phyloP scores from a whole-genome alignment of 257 asterid genomes.

The Mentha longifolia region DNA sequence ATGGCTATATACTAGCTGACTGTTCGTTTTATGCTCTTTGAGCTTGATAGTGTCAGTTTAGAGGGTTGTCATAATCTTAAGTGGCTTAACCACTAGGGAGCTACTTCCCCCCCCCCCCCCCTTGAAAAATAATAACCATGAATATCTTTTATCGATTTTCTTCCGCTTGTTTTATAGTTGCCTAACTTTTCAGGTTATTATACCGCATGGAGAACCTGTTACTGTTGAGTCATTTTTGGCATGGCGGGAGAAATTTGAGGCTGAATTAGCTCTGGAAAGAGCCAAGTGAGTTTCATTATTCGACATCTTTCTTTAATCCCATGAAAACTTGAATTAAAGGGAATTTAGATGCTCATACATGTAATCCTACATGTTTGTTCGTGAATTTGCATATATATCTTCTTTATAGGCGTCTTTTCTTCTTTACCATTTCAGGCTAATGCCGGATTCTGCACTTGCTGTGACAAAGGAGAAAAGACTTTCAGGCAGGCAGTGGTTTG shows the following conservation, averaged over 20 bases:
- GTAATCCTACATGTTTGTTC: not conserved
- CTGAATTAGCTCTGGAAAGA: conserved; percentile 96
- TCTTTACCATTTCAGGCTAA: conserved; percentile 58
- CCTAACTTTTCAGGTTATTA: conserved; percentile 64
- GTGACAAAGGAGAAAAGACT: conserved; percentile 88
- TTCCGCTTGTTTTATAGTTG: conserved; percentile 27
- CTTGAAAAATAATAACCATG: not conserved
- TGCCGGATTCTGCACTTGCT: conserved; percentile 95
- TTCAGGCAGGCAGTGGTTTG: conserved; percentile 95
- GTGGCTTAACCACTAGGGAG: not conserved
- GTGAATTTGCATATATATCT: not conserved
- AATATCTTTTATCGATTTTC: not conserved
- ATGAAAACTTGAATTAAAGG: conserved; percentile 23
- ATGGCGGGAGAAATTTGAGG: conserved; percentile 98
- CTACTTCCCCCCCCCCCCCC: not conserved
- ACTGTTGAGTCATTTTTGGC: conserved; percentile 92
- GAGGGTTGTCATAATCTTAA: conserved; percentile 3
- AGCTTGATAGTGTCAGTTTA: not conserved
- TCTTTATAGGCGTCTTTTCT: conserved; percentile 4
- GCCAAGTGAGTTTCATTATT: conserved; percentile 78
- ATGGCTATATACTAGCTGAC: not conserved
- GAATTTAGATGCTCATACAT: not conserved
- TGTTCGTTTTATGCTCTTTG: conserved; percentile 1
- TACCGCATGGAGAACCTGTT: conserved; percentile 98
- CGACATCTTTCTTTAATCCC: conserved; percentile 29